A percentile compares a stretch with the other conserved stretches of the same genome.
Conservation (phyloP, 2,329 filamentous ascomycete genomes). For the Talaromyces amestolkiae region DNA sequence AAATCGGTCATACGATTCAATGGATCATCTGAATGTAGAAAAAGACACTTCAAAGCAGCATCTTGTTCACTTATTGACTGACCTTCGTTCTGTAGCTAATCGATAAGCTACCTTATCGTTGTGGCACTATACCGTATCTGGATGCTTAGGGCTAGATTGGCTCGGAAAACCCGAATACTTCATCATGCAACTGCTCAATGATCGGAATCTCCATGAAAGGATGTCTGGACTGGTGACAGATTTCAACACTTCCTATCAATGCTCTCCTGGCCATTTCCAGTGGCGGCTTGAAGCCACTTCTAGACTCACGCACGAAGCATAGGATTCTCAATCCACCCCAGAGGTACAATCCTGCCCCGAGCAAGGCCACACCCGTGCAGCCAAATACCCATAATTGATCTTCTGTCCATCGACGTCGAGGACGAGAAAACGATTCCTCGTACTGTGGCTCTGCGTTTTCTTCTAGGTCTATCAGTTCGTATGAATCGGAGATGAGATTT, state of each 20-base stretch:
- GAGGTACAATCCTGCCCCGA: too few relatives aligned
- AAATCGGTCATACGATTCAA: background rate
- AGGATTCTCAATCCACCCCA: too few relatives aligned
- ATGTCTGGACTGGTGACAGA: too few relatives aligned
- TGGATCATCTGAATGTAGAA: background rate
- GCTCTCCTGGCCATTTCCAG: too few relatives aligned
- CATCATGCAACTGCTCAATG: background rate
- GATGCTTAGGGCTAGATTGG: background rate
- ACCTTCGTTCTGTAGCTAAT: background rate
- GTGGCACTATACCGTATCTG: background rate
- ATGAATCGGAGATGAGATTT: background rate
- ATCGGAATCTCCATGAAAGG: background rate
- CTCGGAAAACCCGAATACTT: background rate
- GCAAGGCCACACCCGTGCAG: background rate
- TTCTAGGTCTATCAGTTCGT: background rate
- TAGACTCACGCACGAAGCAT: background rate
- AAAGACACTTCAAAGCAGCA: background rate
- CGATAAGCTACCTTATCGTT: background rate
- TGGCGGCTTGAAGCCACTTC: too few relatives aligned
- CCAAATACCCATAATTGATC: background rate
- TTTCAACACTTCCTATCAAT: too few relatives aligned
- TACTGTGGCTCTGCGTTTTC: background rate
- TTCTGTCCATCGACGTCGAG: background rate
- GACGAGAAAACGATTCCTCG: background rate
- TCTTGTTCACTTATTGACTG: background rate